phyloP scores from a whole-genome alignment of 345 rosid genomes.

The Atalantia buxifolia region DNA sequence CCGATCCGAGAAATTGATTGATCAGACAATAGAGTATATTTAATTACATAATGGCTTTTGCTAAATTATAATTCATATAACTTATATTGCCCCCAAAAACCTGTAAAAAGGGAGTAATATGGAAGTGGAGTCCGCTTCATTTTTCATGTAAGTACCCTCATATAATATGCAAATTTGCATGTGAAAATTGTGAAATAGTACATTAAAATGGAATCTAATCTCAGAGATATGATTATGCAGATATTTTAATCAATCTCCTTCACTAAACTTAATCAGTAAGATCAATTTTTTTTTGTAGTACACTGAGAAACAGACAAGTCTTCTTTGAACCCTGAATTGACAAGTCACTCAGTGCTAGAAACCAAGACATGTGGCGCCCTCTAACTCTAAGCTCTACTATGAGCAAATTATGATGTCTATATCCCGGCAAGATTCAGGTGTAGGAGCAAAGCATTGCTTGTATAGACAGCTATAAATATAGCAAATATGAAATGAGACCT shows the following conservation, averaged over 20 bases:
- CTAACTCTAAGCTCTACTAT: not conserved
- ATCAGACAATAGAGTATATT: not conserved
- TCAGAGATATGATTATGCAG: not conserved
- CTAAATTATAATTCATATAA: too few species aligned
- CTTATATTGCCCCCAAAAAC: too few species aligned
- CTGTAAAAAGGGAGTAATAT: too few species aligned
- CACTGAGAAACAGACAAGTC: not conserved
- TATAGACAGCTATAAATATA: not conserved
- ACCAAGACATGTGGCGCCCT: not conserved
- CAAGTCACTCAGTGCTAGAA: not conserved
- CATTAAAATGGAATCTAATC: too few species aligned
- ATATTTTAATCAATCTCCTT: not conserved
- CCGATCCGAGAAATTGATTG: not conserved
- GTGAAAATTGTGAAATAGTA: too few species aligned
- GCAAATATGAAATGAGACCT: not conserved
- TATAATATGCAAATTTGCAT: too few species aligned
- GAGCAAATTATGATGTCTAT: not conserved
- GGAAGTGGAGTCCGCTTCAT: too few species aligned
- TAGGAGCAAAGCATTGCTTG: not conserved
- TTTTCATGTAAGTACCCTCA: too few species aligned
- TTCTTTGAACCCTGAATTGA: not conserved
- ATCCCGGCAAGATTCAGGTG: not conserved
- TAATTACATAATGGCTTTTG: too few species aligned
- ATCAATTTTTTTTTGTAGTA: not conserved
- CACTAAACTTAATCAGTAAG: not conserved